These are phyloP conservation scores for Staphylotrichum longicolle DNA, from an alignment of 495 filamentous ascomycete genomes.

Conservation along the genomic window DNA sequence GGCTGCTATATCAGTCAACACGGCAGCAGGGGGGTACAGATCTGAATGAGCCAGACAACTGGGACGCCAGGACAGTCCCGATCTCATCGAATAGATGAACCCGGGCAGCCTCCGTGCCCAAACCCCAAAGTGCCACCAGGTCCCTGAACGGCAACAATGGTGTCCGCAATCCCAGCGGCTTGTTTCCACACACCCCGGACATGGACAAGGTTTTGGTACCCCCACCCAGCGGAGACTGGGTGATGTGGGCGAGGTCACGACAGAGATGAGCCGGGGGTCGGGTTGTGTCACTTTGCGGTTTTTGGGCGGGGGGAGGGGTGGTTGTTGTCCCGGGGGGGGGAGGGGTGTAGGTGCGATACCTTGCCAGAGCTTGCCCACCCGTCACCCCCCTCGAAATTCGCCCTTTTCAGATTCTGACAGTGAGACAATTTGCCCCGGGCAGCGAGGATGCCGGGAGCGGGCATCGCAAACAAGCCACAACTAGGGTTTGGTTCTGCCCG, in stretches of 20 bases:
- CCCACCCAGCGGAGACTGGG: constrained; percentile 15
- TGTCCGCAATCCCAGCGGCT: constrained; percentile 1
- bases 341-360: not conserved
- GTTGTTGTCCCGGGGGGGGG: not conserved
- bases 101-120: constrained; percentile 14
- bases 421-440: constrained; percentile 15
- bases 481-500: no score
- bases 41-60: constrained; percentile 31
- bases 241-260: not conserved
- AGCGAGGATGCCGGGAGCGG: no score
- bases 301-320: not conserved
- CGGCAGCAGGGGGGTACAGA: constrained; percentile 12
- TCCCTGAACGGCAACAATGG: constrained; percentile 10
- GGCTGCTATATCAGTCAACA: constrained; percentile 9
- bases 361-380: not conserved
- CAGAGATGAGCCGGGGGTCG: constrained; percentile 7
- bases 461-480: no score
- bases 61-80: constrained; percentile 18
- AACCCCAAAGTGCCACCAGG: constrained; percentile 3
- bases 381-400: not conserved
- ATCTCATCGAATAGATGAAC: constrained; percentile 30
- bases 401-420: not conserved
- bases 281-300: constrained; percentile 1
- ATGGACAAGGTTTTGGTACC: constrained; percentile 1
- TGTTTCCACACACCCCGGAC: constrained; percentile 6